phyloP scores from a whole-genome alignment of 1,284 basidiomycete species.

The Irpex rosettiformis region DNA sequence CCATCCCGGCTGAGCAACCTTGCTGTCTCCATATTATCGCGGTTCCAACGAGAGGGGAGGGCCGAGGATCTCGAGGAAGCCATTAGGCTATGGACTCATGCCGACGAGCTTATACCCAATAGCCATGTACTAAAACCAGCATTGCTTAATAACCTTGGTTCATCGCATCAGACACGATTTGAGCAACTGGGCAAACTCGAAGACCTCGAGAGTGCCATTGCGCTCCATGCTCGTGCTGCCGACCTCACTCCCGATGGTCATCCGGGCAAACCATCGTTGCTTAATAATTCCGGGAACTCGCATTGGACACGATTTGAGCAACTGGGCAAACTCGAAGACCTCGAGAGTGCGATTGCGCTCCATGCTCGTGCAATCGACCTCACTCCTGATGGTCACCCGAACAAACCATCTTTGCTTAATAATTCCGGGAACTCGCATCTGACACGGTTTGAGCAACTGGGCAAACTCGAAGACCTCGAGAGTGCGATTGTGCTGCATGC shows the following conservation, averaged over 20 bases:
- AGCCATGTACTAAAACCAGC: not conserved
- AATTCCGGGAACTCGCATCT: not conserved
- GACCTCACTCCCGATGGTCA: not conserved
- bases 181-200: not conserved
- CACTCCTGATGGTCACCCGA: not conserved
- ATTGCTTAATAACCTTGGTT: not conserved
- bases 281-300: not conserved
- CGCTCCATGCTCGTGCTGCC: not conserved
- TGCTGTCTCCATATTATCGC: no score
- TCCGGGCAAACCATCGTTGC: not conserved
- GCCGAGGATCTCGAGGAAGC: no score
- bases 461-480: not conserved
- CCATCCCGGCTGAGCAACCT: no score
- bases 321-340: not conserved
- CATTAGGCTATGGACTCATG: no score
- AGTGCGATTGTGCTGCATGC: not conserved
- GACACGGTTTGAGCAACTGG: not conserved
- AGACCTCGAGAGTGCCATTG: not conserved
- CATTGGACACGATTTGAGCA: not conserved
- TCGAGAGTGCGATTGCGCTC: not conserved
- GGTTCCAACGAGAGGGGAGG: no score
- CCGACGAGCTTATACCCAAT: not conserved
- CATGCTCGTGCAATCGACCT: not conserved
- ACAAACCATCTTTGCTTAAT: not conserved
- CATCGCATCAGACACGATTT: not conserved